Evolutionary conservation across 2,329 filamentous ascomycete genomes (phyloP), one percentile per base, ranked within the genome.

Genomic region (Stenocarpella maydis): DNA sequence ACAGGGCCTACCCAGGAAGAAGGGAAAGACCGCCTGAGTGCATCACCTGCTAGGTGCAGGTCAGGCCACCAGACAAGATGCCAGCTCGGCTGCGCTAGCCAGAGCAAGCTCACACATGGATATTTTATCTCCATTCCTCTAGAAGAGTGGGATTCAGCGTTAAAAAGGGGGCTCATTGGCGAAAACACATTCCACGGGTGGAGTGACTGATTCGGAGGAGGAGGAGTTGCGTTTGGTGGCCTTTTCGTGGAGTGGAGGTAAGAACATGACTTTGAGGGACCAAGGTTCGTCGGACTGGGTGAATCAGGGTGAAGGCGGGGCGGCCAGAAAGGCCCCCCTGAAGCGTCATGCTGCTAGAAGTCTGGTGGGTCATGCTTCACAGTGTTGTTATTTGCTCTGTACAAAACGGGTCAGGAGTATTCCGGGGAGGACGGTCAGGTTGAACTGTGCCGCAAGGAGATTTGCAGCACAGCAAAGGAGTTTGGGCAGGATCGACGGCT

Each of bases 1-100:
- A 28, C 80, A 79, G 71, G 89, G 88, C 4, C 77, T 90, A 34
- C 85, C 87, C 28, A 84, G 84, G 74, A 83, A 82, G 78, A 79
- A 79, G 72, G 60, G 45, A 4, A 72, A 72, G 65, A 55, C 58
- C 37, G 61, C 65, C 45, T 70, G 55, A 52, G 24, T 19, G 8
- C 15, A 5, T 41, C 4, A 15, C 19, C 17, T 66, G 31, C 39
- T 8, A 5, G 34, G 8, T 47, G 52, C 41, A 10, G 12, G 19
- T 34, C 7, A 26, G 26, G 19, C 3, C 39, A 47, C 28, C 19
- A 37, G 6, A 2, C 21, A n/a, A 15, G 58, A 21, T 24, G 24
- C 41, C 52, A 39, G 12, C 28, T 54, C 24, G 21, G 31, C 7
- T 53, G 14, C n/a, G 17, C 21, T 14, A 45, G 14, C n/a, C 45